Conservation (phyloP, 108 stramenopile species). For the Nitzschia palea region DNA sequence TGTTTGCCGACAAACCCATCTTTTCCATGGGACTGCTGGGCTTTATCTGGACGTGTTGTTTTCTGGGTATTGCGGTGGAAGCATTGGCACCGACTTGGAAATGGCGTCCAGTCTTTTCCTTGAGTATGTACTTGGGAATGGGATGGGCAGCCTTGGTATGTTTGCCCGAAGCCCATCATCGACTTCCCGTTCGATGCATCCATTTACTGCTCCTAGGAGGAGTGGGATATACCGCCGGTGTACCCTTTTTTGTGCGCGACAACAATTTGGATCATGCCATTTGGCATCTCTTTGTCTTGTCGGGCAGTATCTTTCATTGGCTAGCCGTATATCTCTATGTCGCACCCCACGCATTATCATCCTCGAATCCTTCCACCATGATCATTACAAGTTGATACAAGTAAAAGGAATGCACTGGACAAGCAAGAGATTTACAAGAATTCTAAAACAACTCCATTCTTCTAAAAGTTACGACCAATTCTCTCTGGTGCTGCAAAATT, state of each 20-base stretch:
- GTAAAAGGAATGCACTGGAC: not conserved
- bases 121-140: constrained; percentile 86
- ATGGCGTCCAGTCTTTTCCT: constrained; percentile 49
- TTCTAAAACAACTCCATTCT: too few relatives aligned
- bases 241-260: constrained; percentile 87
- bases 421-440: too few relatives aligned
- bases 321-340: constrained; percentile 66
- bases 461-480: too few relatives aligned
- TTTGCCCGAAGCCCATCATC: constrained; percentile 51
- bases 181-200: constrained; percentile 43
- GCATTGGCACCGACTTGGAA: constrained; percentile 58
- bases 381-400: not conserved
- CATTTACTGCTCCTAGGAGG: constrained; percentile 69
- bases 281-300: constrained; percentile 83
- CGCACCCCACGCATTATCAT: constrained; percentile 6
- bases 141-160: constrained; percentile 76
- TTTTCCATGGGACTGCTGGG: constrained; percentile 62
- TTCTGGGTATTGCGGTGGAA: constrained; percentile 70
- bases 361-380: not conserved
- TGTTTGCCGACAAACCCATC: constrained; percentile 63
- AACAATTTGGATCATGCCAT: constrained; percentile 84
- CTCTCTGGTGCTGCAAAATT: too few relatives aligned
- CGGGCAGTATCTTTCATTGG: constrained; percentile 81
- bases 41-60: constrained; percentile 84
- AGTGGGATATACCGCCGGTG: constrained; percentile 81